Conservation (phyloP, 257 asterid genomes). For the Thymus quinquecostatus region DNA sequence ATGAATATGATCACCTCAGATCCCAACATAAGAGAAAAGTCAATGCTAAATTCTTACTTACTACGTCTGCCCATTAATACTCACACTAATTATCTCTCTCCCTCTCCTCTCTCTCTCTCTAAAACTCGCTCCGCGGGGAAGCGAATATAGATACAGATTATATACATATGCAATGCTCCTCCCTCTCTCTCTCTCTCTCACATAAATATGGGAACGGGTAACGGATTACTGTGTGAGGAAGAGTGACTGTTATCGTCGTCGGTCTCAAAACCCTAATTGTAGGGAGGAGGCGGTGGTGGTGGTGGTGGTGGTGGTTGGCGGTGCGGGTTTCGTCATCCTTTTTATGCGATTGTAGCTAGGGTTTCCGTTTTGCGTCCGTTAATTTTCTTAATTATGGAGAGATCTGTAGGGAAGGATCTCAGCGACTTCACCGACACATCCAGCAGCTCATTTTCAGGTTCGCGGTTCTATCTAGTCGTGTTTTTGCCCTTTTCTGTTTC, state of each 20-base stretch:
- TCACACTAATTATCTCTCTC: slow-evolving; percentile 3
- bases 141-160: slow-evolving; percentile 19
- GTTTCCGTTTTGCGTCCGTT: slow-evolving; percentile 18
- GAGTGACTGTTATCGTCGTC: slow-evolving; percentile 27
- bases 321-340: slow-evolving; percentile 18
- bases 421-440: slow-evolving; percentile 39
- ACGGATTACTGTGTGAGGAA: slow-evolving; percentile 32
- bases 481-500: not conserved
- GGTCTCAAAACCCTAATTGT: slow-evolving; percentile 43
- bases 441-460: slow-evolving; percentile 61
- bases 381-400: slow-evolving; percentile 49
- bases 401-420: slow-evolving; percentile 55
- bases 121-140: slow-evolving; percentile 19
- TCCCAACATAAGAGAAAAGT: slow-evolving; percentile 34
- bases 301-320: slow-evolving; percentile 27
- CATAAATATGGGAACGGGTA: slow-evolving; percentile 22
- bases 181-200: slow-evolving; percentile 20
- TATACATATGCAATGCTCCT: slow-evolving; percentile 13
- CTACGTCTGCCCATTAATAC: slow-evolving; percentile 40
- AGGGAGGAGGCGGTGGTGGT: slow-evolving; percentile 23
- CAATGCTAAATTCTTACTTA: slow-evolving; percentile 38
- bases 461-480: slow-evolving; percentile 21
- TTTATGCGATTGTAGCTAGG: slow-evolving; percentile 24
- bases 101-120: slow-evolving; percentile 23
- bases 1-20: slow-evolving; percentile 10